Conservation (phyloP, 768 basidiomycete species). For the Mycena floridula region DNA sequence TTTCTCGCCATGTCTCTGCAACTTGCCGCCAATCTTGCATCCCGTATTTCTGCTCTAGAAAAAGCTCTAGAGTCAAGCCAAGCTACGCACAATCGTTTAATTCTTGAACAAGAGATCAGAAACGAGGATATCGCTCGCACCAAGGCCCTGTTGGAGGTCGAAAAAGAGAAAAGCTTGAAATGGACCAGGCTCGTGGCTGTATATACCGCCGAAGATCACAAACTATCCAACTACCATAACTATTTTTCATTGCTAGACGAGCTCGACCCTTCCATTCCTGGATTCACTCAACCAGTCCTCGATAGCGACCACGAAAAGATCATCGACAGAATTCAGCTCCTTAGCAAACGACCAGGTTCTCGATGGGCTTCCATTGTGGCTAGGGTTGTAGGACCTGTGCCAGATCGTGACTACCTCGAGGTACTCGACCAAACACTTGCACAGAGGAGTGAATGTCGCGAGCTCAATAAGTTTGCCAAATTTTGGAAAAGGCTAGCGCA, state of each 20-base stretch:
- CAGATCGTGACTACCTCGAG: not conserved
- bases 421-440: not conserved
- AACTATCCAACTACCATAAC: no score
- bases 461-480: not conserved
- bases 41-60: no score
- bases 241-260: not conserved
- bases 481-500: not conserved
- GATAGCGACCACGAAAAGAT: not conserved
- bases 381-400: not conserved
- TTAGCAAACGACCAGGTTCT: not conserved
- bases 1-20: no score
- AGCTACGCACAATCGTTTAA: no score
- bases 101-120: no score
- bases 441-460: not conserved
- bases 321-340: not conserved
- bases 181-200: no score
- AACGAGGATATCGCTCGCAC: no score
- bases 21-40: no score
- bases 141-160: no score
- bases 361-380: not conserved
- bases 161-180: no score
- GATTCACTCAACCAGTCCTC: not conserved
- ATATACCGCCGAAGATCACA: no score
- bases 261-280: not conserved
- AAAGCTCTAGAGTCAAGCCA: no score